Base-by-base conservation (phyloP, 2,329 filamentous ascomycete species). In the Phoma sp. region DNA sequence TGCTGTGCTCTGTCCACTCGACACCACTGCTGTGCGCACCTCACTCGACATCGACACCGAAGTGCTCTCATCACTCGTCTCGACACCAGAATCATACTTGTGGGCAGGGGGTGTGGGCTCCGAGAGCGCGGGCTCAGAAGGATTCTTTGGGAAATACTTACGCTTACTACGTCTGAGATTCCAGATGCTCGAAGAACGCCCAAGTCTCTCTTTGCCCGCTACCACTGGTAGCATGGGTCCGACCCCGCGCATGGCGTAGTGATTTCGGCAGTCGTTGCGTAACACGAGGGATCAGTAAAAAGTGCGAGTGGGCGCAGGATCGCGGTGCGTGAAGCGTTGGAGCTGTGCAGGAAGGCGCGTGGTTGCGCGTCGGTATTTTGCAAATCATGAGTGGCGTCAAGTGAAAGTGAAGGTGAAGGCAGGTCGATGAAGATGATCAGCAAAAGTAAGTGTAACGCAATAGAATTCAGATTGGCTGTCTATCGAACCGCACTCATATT, bases 401-500 rank as follows among this genome's bases (percentile, higher is more conserved):
- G 37, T 38, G 25, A 35, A 55, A 38, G 37, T 38, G 18, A 35
- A 55, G 35, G 52, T 55, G 52, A 55, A 55, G 36, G 24, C 43
- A 23, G 40, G 29, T 4, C 18, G 2, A 10, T 13, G 9, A 40
- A 7, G 6, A n/a, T 6, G 22, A 39, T 4, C 13, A 23, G n/a
- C 5, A 7, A 39, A 29, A 3, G 23, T 4, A 30, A 7, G 22
- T 25, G 14, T 29, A 39, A 45, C 23, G 45, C 50, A 43, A 27
- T 32, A 41, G 35, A 32, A 45, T 10, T 40, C 48, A 52, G 45
- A 39, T 49, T 46, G 40, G 36, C 45, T 45, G 52, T 54, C 52
- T 54, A 54, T 54, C 8, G 52, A 55, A 50, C 35, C 44, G 47
- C 37, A 55, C 47, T 55, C 37, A 56, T 54, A 55, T 57, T 54